phyloP scores from a whole-genome alignment of 352 stramenopile genomes.

The Phytophthora multivora region DNA sequence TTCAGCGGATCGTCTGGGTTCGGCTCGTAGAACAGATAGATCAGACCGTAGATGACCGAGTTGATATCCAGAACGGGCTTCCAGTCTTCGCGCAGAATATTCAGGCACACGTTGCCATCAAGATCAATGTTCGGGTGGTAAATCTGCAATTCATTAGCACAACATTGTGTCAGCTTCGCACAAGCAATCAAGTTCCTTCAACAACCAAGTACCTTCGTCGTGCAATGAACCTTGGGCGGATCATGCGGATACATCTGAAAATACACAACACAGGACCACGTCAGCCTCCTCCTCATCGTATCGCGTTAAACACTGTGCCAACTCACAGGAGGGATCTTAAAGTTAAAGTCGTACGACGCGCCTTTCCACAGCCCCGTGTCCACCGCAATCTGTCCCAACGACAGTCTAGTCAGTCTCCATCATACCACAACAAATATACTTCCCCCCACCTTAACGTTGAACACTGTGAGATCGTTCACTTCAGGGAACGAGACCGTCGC shows the following conservation, averaged over 20 bases:
- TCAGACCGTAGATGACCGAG: constrained; percentile 98
- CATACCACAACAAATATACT: background rate
- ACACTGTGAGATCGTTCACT: constrained; percentile 96
- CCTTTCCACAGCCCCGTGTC: constrained; percentile 97
- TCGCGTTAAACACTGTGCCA: background rate
- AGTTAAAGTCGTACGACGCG: constrained; percentile 97
- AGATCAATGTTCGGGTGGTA: constrained; percentile 99
- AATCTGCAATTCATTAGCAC: constrained; percentile 70
- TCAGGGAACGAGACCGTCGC: constrained; percentile 96
- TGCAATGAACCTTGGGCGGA: constrained; percentile 97
- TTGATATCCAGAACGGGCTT: constrained; percentile 99
- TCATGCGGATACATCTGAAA: constrained; percentile 94
- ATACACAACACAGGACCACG: constrained; percentile 6
- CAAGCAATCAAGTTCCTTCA: background rate
- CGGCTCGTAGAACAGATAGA: constrained; percentile 99
- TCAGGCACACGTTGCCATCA: constrained; percentile 98
- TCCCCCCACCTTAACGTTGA: constrained; percentile 81
- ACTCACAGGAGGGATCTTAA: constrained; percentile 95
- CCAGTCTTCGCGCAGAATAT: constrained; percentile 98
- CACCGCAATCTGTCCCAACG: constrained; percentile 77
- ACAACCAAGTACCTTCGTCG: constrained; percentile 82
- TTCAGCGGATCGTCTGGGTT: constrained; percentile 99
- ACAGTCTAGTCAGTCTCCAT: constrained; percentile 1
- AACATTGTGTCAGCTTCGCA: constrained; percentile 1
- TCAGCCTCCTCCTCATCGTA: background rate